Conservation (phyloP, 2,329 filamentous ascomycete genomes). For the Calonectria crousiana region DNA sequence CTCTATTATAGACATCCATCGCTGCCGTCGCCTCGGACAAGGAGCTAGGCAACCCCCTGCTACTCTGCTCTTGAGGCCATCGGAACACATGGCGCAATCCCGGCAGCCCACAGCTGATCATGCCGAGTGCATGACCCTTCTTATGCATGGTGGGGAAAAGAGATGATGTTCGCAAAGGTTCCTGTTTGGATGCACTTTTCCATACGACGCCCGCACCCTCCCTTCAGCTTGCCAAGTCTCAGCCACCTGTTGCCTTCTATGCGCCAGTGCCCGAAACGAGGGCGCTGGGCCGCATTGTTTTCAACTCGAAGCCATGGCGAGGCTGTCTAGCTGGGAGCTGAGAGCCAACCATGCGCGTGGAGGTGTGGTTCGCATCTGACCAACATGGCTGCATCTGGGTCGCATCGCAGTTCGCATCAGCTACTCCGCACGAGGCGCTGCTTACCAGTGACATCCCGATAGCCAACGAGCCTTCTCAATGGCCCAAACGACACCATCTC, state of each 20-base stretch:
- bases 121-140: neutral
- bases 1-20: constrained; percentile 8
- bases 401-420: constrained; percentile 25
- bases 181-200: neutral
- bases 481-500: neutral
- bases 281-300: constrained; percentile 23
- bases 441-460: constrained; percentile 1
- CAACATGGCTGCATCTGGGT: constrained; percentile 25
- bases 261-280: constrained; percentile 31
- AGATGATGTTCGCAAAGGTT: neutral
- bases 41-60: neutral
- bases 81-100: neutral
- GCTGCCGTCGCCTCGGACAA: neutral
- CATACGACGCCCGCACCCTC: neutral
- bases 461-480: constrained; percentile 7
- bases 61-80: neutral
- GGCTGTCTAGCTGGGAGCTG: constrained; percentile 8
- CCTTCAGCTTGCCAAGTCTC: neutral
- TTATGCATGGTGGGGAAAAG: neutral
- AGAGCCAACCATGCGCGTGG: constrained; percentile 35
- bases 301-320: constrained; percentile 15
- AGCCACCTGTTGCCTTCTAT: constrained; percentile 11
- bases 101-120: constrained; percentile 4
- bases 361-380: constrained; percentile 29
- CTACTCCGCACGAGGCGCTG: constrained; percentile 15